Conservation (phyloP, 2,329 filamentous ascomycete genomes). For the Sporothrix dimorphospora region DNA sequence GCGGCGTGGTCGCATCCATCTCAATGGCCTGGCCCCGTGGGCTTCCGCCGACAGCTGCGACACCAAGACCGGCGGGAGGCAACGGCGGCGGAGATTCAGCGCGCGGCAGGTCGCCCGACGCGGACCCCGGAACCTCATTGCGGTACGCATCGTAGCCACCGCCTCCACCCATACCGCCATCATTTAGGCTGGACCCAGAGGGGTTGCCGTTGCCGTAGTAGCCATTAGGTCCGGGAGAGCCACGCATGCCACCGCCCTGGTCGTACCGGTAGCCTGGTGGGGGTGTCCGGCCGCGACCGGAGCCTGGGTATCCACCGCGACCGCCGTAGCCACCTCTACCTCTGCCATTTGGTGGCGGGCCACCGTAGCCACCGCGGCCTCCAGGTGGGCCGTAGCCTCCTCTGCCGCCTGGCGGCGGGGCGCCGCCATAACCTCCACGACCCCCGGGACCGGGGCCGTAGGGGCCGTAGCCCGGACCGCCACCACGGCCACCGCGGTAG, state of each 20-base stretch:
- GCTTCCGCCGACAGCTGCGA: constrained; percentile 32
- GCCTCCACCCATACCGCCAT: constrained; percentile 33
- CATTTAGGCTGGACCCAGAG: constrained; percentile 44
- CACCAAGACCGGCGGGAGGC: constrained; percentile 45
- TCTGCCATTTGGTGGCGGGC: constrained; percentile 42
- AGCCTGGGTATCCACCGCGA: constrained; percentile 42
- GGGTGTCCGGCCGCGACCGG: constrained; percentile 46
- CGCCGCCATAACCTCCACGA: constrained; percentile 42
- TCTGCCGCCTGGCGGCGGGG: constrained; percentile 41
- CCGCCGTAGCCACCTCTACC: constrained; percentile 44
- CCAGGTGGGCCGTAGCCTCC: constrained; percentile 48
- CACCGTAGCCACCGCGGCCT: constrained; percentile 42
- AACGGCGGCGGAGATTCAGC: constrained; percentile 68
- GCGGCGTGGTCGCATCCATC: constrained; percentile 73
- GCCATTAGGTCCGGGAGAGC: constrained; percentile 43
- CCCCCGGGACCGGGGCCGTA: constrained; percentile 55
- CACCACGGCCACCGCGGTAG: constrained; percentile 54
- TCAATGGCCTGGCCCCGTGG: constrained; percentile 70
- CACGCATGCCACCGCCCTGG: constrained; percentile 38
- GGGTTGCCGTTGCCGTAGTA: constrained; percentile 45
- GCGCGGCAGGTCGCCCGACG: constrained; percentile 54
- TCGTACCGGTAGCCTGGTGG: constrained; percentile 52
- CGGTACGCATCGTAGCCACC: constrained; percentile 49
- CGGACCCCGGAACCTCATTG: constrained; percentile 41
- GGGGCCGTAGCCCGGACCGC: constrained; percentile 45